Percentiles rank a stretch among this genome's conserved stretches.
Evolutionary conservation across 2,329 filamentous ascomycete species (phyloP).

Genomic region (Diaporthe ampelina): DNA sequence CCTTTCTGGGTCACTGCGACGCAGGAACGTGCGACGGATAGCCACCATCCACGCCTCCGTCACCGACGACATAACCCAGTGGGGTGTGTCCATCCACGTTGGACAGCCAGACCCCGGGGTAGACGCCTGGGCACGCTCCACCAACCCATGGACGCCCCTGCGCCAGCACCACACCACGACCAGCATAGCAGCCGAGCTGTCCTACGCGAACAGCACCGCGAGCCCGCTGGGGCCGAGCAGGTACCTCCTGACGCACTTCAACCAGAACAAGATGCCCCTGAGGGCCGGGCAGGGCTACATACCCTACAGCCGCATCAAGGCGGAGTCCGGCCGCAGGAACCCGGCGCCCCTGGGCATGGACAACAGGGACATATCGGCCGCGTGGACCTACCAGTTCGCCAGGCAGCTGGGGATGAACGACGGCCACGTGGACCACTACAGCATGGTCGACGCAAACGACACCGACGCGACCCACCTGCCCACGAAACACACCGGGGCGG

Average conservation of each 20-base stretch:
- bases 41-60: conserved; percentile 36
- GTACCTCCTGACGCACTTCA: conserved; percentile 27
- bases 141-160: conserved; percentile 36
- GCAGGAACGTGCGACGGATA: conserved; percentile 26
- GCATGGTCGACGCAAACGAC: conserved; percentile 13
- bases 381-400: conserved; percentile 38
- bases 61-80: conserved; percentile 36
- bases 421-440: conserved; percentile 34
- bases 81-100: conserved; percentile 40
- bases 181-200: conserved; percentile 36
- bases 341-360: conserved; percentile 37
- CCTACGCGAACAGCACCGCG: neutral
- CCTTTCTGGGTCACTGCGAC: neutral
- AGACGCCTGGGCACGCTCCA: conserved; percentile 14
- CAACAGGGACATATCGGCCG: conserved; percentile 37
- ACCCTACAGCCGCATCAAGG: conserved; percentile 34
- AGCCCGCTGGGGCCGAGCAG: neutral
- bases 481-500: neutral
- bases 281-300: conserved; percentile 7
- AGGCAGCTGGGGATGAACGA: conserved; percentile 33
- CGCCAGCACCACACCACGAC: conserved; percentile 36
- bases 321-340: neutral
- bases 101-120: conserved; percentile 27
- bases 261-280: neutral
- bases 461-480: neutral